These are phyloP conservation scores for Candida ficus DNA, from an alignment of 805 yeast genomes.

Conservation along the genomic window DNA sequence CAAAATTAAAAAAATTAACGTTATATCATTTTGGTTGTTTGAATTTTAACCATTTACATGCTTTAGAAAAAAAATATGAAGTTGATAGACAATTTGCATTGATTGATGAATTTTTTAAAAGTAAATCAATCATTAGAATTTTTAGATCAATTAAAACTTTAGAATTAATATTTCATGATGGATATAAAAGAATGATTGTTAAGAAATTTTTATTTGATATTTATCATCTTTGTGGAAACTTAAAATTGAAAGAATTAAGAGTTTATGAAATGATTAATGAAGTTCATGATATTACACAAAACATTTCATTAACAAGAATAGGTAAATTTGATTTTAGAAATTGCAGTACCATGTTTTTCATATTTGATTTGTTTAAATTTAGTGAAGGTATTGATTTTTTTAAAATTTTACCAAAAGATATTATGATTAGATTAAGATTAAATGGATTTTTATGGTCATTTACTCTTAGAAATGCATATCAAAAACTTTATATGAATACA, in stretches of 20 bases:
- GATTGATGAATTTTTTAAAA: slow-evolving; percentile 8
- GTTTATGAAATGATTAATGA: background rate
- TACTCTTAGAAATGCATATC: background rate
- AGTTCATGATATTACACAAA: background rate
- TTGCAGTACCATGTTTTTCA: too few species aligned
- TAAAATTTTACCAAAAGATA: too few species aligned
- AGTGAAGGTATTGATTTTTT: too few species aligned
- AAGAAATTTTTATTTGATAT: slow-evolving; percentile 8
- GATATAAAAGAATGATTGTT: slow-evolving; percentile 8
- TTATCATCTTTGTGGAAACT: background rate
- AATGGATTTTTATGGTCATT: background rate
- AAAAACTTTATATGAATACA: background rate
- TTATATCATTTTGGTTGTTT: slow-evolving; percentile 9
- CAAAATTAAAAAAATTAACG: slow-evolving; percentile 1
- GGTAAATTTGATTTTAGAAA: too few species aligned
- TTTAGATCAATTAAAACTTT: slow-evolving; percentile 1
- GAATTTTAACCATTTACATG: background rate
- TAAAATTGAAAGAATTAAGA: background rate
- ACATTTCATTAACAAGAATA: background rate
- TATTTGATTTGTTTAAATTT: background rate
- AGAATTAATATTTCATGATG: slow-evolving; percentile 7
- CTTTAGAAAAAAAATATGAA: background rate
- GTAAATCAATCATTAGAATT: background rate
- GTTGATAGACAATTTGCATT: background rate
- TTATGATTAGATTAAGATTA: too few species aligned